Evolutionary conservation across 1,284 basidiomycete species (phyloP).

Genomic region (Cyathus pygmaeus): DNA sequence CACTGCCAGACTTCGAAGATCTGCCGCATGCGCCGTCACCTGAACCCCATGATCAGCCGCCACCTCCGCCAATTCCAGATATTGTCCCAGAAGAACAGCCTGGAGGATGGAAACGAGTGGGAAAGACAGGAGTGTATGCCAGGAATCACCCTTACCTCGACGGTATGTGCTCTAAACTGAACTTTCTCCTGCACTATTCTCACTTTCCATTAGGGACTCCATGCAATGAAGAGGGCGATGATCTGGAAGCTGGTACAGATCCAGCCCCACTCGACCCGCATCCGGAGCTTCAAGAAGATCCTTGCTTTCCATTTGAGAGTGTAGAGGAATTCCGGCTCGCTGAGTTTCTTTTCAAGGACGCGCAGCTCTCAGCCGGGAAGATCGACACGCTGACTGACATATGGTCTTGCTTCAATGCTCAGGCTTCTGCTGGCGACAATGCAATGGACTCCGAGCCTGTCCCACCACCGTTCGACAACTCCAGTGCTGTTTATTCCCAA

Average conservation of each 20-base stretch:
- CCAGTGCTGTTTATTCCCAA: slow-evolving; percentile 31
- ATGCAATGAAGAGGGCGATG: slow-evolving; percentile 22
- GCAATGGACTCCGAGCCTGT: background rate
- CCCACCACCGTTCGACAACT: slow-evolving; percentile 1
- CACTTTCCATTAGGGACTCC: slow-evolving; percentile 1
- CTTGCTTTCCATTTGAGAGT: slow-evolving; percentile 14
- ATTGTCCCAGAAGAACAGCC: too few relatives aligned
- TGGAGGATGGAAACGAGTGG: too few relatives aligned
- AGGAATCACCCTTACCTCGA: background rate
- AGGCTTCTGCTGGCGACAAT: too few relatives aligned
- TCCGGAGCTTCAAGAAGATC: slow-evolving; percentile 11
- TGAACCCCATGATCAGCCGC: too few relatives aligned
- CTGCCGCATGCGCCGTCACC: too few relatives aligned
- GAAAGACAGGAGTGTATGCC: background rate
- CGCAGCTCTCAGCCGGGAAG: slow-evolving; percentile 31
- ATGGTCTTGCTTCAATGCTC: slow-evolving; percentile 18
- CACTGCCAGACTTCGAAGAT: too few relatives aligned
- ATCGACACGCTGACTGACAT: slow-evolving; percentile 36
- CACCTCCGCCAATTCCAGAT: too few relatives aligned
- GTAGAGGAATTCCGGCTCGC: slow-evolving; percentile 29
- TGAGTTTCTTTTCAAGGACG: slow-evolving; percentile 27
- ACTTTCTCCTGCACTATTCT: background rate
- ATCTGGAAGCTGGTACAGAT: slow-evolving; percentile 14
- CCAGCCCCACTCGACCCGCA: slow-evolving; percentile 15
- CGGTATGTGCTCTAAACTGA: background rate